Evolutionary conservation across 176 grass and related monocot genomes (phyloP).

Genomic region (Phragmites australis): DNA sequence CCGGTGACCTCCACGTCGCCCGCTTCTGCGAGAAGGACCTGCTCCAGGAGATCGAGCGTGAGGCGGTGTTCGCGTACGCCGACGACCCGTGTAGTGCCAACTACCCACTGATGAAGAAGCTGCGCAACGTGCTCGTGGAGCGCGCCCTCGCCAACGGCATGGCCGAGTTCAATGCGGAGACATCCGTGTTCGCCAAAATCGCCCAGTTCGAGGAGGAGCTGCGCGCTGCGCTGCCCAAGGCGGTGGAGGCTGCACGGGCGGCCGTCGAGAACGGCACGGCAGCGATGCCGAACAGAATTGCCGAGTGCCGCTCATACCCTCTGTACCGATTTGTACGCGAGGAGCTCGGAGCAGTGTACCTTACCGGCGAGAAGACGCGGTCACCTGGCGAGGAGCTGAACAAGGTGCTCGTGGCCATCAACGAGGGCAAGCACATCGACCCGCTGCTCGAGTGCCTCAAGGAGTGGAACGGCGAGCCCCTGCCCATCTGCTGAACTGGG

Average conservation of each 20-base stretch:
- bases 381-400: conserved; percentile 46
- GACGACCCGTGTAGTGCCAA: conserved; percentile 70
- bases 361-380: conserved; percentile 44
- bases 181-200: conserved; percentile 59
- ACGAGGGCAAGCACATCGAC: conserved; percentile 47
- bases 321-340: conserved; percentile 62
- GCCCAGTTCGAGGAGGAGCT: conserved; percentile 54
- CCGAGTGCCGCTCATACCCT: conserved; percentile 60
- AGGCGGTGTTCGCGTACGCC: conserved; percentile 59
- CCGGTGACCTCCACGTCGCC: conserved; percentile 44
- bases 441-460: conserved; percentile 46
- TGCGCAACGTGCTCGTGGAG: conserved; percentile 66
- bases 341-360: conserved; percentile 40
- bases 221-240: conserved; percentile 44
- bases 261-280: conserved; percentile 57
- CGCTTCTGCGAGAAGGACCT: conserved; percentile 65
- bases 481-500: conserved; percentile 30
- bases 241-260: conserved; percentile 44
- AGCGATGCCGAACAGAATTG: conserved; percentile 50
- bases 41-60: conserved; percentile 56
- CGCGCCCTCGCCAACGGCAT: conserved; percentile 51
- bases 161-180: conserved; percentile 40
- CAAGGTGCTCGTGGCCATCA: conserved; percentile 45
- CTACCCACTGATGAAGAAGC: conserved; percentile 68
- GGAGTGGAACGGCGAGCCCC: conserved; percentile 45